Evolutionary conservation across 2,329 filamentous ascomycete species (phyloP), one percentile per base, ranked within the genome.

Genomic region (Aspergillus fumigatus): DNA sequence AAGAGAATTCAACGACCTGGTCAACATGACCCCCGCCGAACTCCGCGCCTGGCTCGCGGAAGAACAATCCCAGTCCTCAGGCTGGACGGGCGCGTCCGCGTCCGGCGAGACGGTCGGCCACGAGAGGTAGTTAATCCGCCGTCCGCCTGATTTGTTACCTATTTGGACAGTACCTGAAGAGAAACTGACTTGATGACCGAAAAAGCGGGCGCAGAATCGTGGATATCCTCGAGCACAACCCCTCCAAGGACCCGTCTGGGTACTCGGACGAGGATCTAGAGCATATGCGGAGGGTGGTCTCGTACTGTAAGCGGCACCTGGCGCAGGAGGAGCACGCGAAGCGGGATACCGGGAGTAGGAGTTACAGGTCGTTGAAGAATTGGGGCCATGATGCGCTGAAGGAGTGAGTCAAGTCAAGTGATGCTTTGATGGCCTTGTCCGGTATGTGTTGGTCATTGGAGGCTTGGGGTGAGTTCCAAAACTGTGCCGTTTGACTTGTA

Each of bases 271-370:
- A 79, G 1, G 80, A 83, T 53, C 71, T 87, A 21, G 71, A 78
- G 50, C 85, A 86, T 60, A 86, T 86, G 83, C 77, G 84, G 50
- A 81, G 79, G 61, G 85, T 87, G 0, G 84, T 86, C 0, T 77
- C 84, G 0, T 87, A 87, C 60, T 86, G 82, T 67, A 88, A 88
- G 67, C 77, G 85, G 4, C 85, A 88, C 72, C 73, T 89, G 0
- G 85, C 85, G 0, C 85, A 88, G 63, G 85, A 88, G 68, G 78
- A 80, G 55, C 80, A 78, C 59, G 77, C 77, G 35, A 86, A 87
- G 64, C 73, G 77, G 55, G 75, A 86, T 61, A 82, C 83, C 51
- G 65, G 77, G n/a, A 80, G 77, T 62, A 80, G 77, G 63, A 78
- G 75, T 58, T 85, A 86, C 50, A 82, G 80, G 27, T 84, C 80